These are phyloP conservation scores for Mitragyna speciosa DNA, from an alignment of 257 asterid genomes.

Conservation along the genomic window DNA sequence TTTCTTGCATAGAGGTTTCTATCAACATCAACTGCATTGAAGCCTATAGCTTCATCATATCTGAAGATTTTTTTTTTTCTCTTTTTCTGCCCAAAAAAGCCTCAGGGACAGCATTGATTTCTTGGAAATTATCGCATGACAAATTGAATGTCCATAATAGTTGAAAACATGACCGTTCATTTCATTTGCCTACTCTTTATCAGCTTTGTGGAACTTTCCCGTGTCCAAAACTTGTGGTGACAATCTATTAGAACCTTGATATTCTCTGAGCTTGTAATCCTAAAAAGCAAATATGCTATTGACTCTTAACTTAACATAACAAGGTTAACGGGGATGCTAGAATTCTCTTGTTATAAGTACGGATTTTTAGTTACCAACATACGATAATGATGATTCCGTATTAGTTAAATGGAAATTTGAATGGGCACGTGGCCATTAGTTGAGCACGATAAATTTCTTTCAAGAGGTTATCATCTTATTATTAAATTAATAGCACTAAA, in stretches of 20 bases:
- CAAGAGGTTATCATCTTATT: not conserved
- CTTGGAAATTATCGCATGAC: not conserved
- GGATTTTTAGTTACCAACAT: too few relatives aligned
- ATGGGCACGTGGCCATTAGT: too few relatives aligned
- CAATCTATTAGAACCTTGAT: not conserved
- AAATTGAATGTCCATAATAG: too few relatives aligned
- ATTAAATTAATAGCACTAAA: not conserved
- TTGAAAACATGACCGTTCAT: not conserved
- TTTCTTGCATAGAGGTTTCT: constrained; percentile 14
- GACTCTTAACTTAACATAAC: too few relatives aligned
- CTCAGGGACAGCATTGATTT: too few relatives aligned
- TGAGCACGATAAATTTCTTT: not conserved
- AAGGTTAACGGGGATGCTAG: not conserved
- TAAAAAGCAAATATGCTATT: too few relatives aligned
- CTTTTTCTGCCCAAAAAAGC: too few relatives aligned
- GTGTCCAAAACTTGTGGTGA: not conserved
- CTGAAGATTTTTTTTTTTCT: too few relatives aligned
- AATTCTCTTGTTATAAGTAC: not conserved
- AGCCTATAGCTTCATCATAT: not conserved
- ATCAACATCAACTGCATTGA: constrained; percentile 9
- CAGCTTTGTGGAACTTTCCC: not conserved
- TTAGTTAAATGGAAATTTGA: not conserved
- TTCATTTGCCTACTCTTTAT: not conserved
- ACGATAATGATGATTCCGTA: too few relatives aligned
- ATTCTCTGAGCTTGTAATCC: too few relatives aligned